Conservation (phyloP, 257 asterid species). For the Nicotiana attenuata region DNA sequence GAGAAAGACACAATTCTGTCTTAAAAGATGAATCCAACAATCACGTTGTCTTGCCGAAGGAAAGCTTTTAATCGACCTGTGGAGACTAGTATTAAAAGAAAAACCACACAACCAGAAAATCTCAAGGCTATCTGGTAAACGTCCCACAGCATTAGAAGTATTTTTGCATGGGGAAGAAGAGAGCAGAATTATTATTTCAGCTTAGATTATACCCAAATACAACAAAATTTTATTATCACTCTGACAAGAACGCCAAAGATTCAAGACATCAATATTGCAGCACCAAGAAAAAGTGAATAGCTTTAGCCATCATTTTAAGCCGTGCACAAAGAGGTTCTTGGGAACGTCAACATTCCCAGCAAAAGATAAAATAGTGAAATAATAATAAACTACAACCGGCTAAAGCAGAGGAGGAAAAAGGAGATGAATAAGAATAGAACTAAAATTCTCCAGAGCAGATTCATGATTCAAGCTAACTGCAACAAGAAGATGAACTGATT, state of each 20-base stretch:
- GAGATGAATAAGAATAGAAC: not conserved
- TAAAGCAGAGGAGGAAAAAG: not conserved
- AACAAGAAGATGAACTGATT: not conserved
- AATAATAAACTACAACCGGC: not conserved
- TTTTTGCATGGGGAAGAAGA: not conserved
- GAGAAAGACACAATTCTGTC: no score
- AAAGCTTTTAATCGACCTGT: no score
- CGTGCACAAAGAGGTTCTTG: not conserved
- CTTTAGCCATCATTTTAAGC: not conserved
- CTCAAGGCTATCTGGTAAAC: no score
- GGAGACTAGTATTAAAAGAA: no score
- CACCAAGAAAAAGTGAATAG: not conserved
- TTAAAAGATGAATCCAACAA: no score
- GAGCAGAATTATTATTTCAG: not conserved
- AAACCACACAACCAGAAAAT: no score
- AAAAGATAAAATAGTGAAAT: not conserved
- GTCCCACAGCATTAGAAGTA: no score
- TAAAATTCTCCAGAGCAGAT: not conserved
- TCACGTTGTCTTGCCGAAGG: no score
- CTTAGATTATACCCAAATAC: not conserved
- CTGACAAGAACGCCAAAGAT: not conserved
- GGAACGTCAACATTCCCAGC: not conserved
- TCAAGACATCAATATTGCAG: not conserved
- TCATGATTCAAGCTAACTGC: slow-evolving; percentile 2
- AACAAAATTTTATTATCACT: not conserved